Base-by-base conservation (phyloP, 1,139 yeast species). In the Sugiyamaella novakii region DNA sequence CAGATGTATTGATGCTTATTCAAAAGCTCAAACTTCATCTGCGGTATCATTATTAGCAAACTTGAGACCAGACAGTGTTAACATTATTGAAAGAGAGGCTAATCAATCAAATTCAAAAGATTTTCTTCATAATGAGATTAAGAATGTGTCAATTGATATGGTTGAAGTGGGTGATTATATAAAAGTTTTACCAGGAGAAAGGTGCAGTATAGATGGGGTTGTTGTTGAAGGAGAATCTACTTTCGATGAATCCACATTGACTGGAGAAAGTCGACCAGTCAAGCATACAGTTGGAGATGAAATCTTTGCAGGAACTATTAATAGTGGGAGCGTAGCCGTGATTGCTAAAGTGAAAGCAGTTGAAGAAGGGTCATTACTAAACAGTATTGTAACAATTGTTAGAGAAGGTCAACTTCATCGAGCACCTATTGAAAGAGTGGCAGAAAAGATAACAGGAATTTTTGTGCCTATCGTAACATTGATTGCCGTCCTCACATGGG, bases 221-320 rank as follows among this genome's bases (percentile, higher is more conserved):
- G 71, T 85, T 17, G 67, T 77, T n/a, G 71, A 74, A 8, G 87
- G 88, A 1, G 59, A 65, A 1, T 65, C 85, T 0, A 78, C 78
- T 33, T 83, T 86, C 64, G 87, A 86, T 59, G 94, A 85, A 60
- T 79, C 88, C 36, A 87, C 91, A 18, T 71, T 86, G 14, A 85
- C 94, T 0, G 95, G 95, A 27, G 95, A 85, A 62, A 78, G 77
- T 60, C 62, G 80, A 25, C 91, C 96, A 0, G 83, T 87, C 0
- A 68, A 70, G 31, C 89, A 87, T 58, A 62, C 56, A 1, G 59
- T 61, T 3, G 88, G 87, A 1, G 87, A 84, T 54, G 85, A 81
- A 54, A 71, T 84, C 0, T 85, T 77, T 65, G 82, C 89, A 0
- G 94, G 92, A 2, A 83, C 92, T 0, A 76, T 84, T 2, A 85